These are phyloP conservation scores for Candida glucosophila DNA, from an alignment of 1,139 yeast genomes.

Conservation along the genomic window DNA sequence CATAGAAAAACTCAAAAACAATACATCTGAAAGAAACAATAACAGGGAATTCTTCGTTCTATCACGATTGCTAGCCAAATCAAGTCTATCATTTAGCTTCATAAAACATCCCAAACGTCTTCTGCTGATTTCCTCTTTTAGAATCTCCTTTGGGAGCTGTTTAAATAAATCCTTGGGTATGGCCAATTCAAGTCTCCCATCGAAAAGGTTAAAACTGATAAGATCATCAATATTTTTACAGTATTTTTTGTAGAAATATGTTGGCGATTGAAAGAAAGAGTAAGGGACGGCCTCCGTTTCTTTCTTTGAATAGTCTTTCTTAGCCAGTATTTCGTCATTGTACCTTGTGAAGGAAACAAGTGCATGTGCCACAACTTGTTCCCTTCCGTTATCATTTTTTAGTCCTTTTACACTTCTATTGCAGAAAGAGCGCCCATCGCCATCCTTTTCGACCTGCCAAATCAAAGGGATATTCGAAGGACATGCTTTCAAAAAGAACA, in stretches of 20 bases:
- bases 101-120: constrained; percentile 26
- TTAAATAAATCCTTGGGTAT: constrained; percentile 13
- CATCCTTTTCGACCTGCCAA: constrained; percentile 25
- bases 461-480: constrained; percentile 19
- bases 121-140: constrained; percentile 15
- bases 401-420: constrained; percentile 28
- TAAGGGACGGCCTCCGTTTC: constrained; percentile 14
- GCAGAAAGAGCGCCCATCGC: constrained; percentile 28
- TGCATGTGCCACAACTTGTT: too few relatives aligned
- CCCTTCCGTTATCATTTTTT: too few relatives aligned
- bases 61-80: constrained; percentile 14
- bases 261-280: constrained; percentile 23
- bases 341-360: constrained; percentile 27
- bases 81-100: constrained; percentile 21
- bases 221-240: constrained; percentile 20
- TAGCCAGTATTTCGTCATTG: constrained; percentile 14
- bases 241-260: constrained; percentile 23
- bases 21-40: constrained; percentile 12
- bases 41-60: constrained; percentile 14
- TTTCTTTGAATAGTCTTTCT: constrained; percentile 8
- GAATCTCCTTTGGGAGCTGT: constrained; percentile 9
- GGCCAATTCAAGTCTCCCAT: too few relatives aligned
- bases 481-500: constrained; percentile 35
- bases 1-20: constrained; percentile 16
- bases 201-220: constrained; percentile 17